Conservation (phyloP, 2,329 filamentous ascomycete genomes). For the Diatrype stigma region DNA sequence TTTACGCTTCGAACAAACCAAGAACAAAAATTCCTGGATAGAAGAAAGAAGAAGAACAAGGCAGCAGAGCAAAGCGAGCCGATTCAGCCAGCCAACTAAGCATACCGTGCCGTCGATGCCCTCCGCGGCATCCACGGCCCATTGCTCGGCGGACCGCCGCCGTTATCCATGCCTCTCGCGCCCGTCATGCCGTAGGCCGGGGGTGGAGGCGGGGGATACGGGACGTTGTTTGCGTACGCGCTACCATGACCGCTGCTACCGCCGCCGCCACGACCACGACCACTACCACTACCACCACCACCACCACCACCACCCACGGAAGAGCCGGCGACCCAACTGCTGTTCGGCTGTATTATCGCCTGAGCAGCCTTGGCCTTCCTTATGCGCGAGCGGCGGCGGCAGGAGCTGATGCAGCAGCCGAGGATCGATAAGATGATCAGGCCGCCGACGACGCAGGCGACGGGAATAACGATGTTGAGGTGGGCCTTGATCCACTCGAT, state of each 20-base stretch:
- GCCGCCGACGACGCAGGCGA: conserved; percentile 67
- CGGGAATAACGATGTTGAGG: conserved; percentile 76
- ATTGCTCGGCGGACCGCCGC: conserved; percentile 9
- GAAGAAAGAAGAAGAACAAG: neutral
- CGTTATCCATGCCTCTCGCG: neutral
- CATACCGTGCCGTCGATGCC: conserved; percentile 15
- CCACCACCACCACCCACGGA: conserved; percentile 1
- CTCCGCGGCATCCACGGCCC: conserved; percentile 12
- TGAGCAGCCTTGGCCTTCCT: conserved; percentile 20
- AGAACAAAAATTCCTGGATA: too few species aligned
- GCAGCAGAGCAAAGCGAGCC: neutral
- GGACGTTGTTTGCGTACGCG: conserved; percentile 13
- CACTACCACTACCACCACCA: neutral
- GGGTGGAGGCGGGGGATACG: conserved; percentile 5
- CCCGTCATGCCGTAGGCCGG: neutral
- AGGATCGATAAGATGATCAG: conserved; percentile 66
- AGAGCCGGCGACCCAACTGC: conserved; percentile 19
- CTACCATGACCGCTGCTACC: conserved; percentile 10
- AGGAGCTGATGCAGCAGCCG: conserved; percentile 61
- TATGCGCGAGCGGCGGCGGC: conserved; percentile 34
- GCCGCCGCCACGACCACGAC: neutral
- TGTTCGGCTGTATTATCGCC: conserved; percentile 13
- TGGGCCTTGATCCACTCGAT: conserved; percentile 71
- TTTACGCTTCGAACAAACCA: too few species aligned
- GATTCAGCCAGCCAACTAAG: conserved; percentile 5